phyloP scores from a whole-genome alignment of 1,139 yeast species.

The Yamadazyma trypodendri region DNA sequence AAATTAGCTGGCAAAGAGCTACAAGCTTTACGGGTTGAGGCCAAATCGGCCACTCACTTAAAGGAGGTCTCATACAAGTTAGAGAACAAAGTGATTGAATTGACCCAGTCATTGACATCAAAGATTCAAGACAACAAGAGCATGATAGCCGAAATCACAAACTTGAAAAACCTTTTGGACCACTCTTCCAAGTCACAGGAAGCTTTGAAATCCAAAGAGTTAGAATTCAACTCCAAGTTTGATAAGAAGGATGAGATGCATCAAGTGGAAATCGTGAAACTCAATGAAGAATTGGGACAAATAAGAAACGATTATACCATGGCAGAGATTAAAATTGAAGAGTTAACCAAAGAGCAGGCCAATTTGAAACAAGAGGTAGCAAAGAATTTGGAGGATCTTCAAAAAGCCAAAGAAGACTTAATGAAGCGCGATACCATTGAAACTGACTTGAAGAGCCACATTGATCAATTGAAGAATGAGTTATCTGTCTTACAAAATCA shows the following conservation, averaged over 20 bases:
- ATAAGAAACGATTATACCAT: constrained; percentile 60
- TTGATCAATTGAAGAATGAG: constrained; percentile 68
- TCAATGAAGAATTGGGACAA: constrained; percentile 57
- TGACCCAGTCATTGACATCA: constrained; percentile 78
- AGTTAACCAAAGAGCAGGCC: constrained; percentile 63
- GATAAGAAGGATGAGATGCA: constrained; percentile 49
- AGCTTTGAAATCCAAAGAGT: constrained; percentile 53
- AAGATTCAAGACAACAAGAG: constrained; percentile 80
- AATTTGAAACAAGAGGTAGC: constrained; percentile 63
- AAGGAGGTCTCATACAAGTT: constrained; percentile 89
- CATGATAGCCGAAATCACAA: constrained; percentile 60
- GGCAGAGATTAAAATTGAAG: constrained; percentile 63
- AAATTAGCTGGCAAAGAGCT: constrained; percentile 69
- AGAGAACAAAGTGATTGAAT: constrained; percentile 93
- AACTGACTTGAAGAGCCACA: constrained; percentile 65
- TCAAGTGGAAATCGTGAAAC: constrained; percentile 46
- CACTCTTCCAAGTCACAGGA: constrained; percentile 62
- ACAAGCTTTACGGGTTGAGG: constrained; percentile 68
- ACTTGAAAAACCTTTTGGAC: constrained; percentile 52
- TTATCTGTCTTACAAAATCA: constrained; percentile 51
- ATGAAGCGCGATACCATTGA: constrained; percentile 66
- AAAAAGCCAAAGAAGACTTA: constrained; percentile 60
- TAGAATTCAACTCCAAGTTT: constrained; percentile 50
- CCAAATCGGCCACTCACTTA: constrained; percentile 85
- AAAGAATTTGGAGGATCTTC: constrained; percentile 60